Evolutionary conservation across 768 basidiomycete genomes (phyloP), one percentile per base, ranked within the genome.

Genomic region (Lentinula aciculospora): DNA sequence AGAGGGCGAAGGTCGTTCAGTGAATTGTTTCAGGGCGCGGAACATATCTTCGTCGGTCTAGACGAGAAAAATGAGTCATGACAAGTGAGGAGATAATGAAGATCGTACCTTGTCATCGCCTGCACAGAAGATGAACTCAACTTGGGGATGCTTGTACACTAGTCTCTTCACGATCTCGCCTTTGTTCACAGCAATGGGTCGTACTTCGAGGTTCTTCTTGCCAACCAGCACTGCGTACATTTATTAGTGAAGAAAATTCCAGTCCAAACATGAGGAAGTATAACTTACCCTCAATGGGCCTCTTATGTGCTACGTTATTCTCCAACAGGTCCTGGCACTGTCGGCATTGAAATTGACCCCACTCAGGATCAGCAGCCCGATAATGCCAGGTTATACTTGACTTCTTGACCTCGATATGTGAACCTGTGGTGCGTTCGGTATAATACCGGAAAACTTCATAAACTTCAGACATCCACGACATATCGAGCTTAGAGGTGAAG

Each of bases 31-130:
- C 0, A 96, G 78, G 0, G 92, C 81, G 62, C 94, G 88, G 89
- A 98, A 98, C 96, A 99, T 99, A 76, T 99, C 96, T 75, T 99
- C 96, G 76, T 98, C 94, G 48, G 95, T 95, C 91, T 89, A 63
- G 12, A 44, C 27, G 44, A 23, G 56, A 21, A 34, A 27, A 19
- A 23, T 17, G 39, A 51, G 63, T 19, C n/a, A 46, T 28, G 15
- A 54, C 44, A 37, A 17, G 60, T 44, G 42, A 15, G 21, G 61
- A 17, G 3, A 19, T 21, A 36, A 6, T 15, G 36, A 13, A 47
- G 49, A 40, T 56, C 61, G 58, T 34, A 89, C 90, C 84, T 98
- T 99, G 76, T 99, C 96, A 66, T 99, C 96, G 45, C 96, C 96
- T 1, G 95, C 96, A 68, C 96, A 99, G 76, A 98, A 96, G 70